Evolutionary conservation across 306 rosid species (phyloP), one percentile per base, ranked within the genome.

Genomic region (Gynostemma pentaphyllum): DNA sequence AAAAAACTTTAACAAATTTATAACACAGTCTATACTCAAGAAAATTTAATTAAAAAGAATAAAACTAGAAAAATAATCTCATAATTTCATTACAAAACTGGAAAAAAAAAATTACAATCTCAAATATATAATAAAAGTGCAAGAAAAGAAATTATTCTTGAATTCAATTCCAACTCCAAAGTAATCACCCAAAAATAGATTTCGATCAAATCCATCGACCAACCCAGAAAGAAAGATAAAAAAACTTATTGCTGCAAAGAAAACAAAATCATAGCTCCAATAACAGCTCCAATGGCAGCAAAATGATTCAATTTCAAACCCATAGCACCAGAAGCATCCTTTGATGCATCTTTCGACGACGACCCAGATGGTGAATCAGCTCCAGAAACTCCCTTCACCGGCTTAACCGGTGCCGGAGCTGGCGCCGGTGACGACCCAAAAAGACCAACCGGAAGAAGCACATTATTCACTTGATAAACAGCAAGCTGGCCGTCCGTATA

Each of bases 391-490:
- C 70, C 77, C 32, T 75, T 88, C 79, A 70, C 84, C 2, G 95
- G 82, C 53, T 75, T 78, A 12, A 56, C 51, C 0, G 97, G 83
- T 0, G 79, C 83, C 0, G 96, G 94, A 12, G 94, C 90, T 41
- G 85, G 95, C 0, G 91, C 84, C 1, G 91, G 84, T 0, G 98
- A 70, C 0, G 81, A 45, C 0, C 84, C 94, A 50, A 92, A 92
- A 53, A 88, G 76, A 9, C 69, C 80, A 72, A 76, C 4, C 10
- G 99, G 99, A 67, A 86, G 95, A 3, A 92, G 87, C 71, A 92
- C 99, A 28, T 84, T 41, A 53, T 92, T 90, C 0, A 92, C 95
- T 79, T 84, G 85, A 71, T 88, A 92, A 41, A 92, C 88, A 8
- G 88, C 90, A 2, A 92, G 78, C 72, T 84, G 87, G 23, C 22